phyloP scores from a whole-genome alignment of 495 filamentous ascomycete species.

The Achaetomiella virescens region DNA sequence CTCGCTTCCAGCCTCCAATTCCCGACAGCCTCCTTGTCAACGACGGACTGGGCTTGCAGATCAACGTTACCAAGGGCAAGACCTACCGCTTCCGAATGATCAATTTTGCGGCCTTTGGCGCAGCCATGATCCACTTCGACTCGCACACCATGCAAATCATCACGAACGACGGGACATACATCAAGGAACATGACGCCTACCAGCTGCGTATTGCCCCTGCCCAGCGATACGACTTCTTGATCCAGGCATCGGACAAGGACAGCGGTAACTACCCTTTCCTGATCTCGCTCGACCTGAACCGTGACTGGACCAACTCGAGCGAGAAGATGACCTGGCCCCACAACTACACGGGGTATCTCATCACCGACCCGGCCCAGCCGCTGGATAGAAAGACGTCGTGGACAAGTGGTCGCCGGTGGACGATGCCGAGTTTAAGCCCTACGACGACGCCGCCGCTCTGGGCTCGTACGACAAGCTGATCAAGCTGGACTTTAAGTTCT shows the following conservation, averaged over 20 bases:
- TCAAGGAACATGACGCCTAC: slow-evolving; percentile 28
- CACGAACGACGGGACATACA: slow-evolving; percentile 42
- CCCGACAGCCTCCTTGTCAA: slow-evolving; percentile 62
- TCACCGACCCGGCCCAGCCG: slow-evolving; percentile 54
- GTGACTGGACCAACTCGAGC: slow-evolving; percentile 33
- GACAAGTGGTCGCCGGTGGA: slow-evolving; percentile 54
- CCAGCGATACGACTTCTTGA: slow-evolving; percentile 60
- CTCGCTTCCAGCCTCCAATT: slow-evolving; percentile 50
- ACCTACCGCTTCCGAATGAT: slow-evolving; percentile 73
- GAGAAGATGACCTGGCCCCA: slow-evolving; percentile 25
- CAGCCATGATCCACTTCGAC: slow-evolving; percentile 56
- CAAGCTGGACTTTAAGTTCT: slow-evolving; percentile 55
- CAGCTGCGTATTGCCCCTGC: slow-evolving; percentile 48
- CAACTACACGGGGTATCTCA: slow-evolving; percentile 53
- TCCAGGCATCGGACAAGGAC: slow-evolving; percentile 27
- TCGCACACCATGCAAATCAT: slow-evolving; percentile 59
- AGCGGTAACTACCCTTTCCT: slow-evolving; percentile 55
- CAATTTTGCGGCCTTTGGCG: slow-evolving; percentile 61
- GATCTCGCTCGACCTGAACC: slow-evolving; percentile 41
- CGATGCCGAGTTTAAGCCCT: slow-evolving; percentile 55
- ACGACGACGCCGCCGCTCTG: slow-evolving; percentile 45
- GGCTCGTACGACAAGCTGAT: slow-evolving; percentile 48
- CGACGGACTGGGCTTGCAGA: slow-evolving; percentile 50
- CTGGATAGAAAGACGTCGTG: slow-evolving; percentile 42
- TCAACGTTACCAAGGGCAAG: slow-evolving; percentile 59